Conservation (phyloP, 2,329 filamentous ascomycete species). For the Clarireedia sp. region DNA sequence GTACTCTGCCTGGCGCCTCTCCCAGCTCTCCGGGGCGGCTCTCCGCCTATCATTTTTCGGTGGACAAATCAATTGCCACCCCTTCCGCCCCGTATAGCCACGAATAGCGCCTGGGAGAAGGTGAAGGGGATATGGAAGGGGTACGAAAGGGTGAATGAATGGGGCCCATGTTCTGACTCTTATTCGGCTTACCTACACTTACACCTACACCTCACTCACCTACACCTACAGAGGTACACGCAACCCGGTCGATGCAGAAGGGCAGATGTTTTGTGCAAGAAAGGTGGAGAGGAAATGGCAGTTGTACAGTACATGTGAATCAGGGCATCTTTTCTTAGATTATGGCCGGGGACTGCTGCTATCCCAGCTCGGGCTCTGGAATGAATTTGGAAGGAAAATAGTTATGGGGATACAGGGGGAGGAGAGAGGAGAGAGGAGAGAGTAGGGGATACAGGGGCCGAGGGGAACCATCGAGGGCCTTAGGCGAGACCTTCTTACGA, state of each 20-base stretch:
- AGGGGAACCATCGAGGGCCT: neutral
- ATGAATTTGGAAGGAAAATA: no score
- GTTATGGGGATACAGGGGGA: neutral
- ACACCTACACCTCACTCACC: no score
- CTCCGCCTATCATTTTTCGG: conserved; percentile 1
- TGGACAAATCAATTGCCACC: neutral
- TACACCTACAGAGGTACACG: no score
- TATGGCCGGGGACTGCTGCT: no score
- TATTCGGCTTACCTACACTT: neutral
- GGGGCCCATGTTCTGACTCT: neutral
- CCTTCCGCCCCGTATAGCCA: conserved; percentile 6
- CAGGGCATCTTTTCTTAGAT: no score
- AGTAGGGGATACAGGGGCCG: neutral
- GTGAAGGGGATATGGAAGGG: neutral
- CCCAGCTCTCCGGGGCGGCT: neutral
- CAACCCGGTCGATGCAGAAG: no score
- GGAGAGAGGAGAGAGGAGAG: neutral
- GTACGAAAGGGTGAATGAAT: no score
- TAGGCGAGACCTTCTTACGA: neutral
- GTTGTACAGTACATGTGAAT: no score
- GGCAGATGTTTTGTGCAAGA: no score
- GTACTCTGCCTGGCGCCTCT: neutral
- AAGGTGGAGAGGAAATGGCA: no score
- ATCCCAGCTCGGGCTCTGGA: neutral
- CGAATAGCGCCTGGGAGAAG: neutral